These are phyloP conservation scores for Xylaria sp. DNA, from an alignment of 2,329 filamentous ascomycete genomes.

Conservation along the genomic window DNA sequence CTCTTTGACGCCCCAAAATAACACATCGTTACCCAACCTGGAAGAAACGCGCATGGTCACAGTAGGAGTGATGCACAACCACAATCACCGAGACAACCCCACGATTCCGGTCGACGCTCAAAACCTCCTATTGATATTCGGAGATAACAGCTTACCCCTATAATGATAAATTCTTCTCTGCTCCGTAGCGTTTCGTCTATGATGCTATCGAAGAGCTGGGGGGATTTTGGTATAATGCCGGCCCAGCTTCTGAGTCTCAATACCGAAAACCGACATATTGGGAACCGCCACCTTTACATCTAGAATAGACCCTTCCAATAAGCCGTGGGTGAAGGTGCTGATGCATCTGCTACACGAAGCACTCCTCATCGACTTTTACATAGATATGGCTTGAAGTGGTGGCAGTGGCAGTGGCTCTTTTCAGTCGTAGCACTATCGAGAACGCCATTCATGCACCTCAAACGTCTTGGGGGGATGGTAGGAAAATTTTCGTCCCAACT, in stretches of 20 bases:
- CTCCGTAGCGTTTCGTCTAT: background rate
- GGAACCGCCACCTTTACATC: background rate
- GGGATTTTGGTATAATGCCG: background rate
- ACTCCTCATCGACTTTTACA: background rate
- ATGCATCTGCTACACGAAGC: background rate
- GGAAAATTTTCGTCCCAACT: constrained; percentile 22
- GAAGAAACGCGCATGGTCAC: constrained; percentile 19
- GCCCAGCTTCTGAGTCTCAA: background rate
- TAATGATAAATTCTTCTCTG: constrained; percentile 5
- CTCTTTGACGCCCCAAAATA: constrained; percentile 12
- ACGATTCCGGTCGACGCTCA: constrained; percentile 8
- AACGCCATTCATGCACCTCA: background rate
- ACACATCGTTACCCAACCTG: constrained; percentile 24
- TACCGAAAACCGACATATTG: background rate
- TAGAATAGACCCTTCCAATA: background rate
- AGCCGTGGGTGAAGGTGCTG: background rate
- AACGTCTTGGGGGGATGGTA: constrained; percentile 5
- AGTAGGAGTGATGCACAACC: constrained; percentile 11
- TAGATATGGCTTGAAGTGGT: background rate
- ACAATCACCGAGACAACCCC: constrained; percentile 25
- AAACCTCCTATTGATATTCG: constrained; percentile 17
- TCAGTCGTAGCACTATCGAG: background rate
- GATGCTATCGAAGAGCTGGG: background rate
- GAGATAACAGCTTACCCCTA: background rate
- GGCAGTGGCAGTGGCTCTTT: background rate